Base-by-base conservation (phyloP, 805 yeast species). In the Kuraishia capsulata region DNA sequence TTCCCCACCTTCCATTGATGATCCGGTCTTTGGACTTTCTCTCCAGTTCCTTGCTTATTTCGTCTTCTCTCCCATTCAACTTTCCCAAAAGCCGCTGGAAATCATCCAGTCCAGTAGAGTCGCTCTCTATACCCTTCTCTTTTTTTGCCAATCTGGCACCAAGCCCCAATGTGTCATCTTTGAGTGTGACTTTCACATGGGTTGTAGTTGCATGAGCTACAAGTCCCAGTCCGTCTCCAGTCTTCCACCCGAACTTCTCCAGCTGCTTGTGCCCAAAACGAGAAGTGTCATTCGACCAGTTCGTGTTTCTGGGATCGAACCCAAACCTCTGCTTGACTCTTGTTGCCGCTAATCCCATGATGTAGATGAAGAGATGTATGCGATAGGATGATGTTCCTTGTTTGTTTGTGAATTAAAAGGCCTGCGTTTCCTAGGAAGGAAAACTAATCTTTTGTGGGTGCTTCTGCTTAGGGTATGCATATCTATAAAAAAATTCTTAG, bases 31-130 rank as follows among this genome's bases (percentile, higher is more conserved):
- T 69, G 48, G 85, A 69, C 51, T 80, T 79, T 46, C 75, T 67
- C 30, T 84, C 90, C 46, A 86, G 59, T 51, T 78, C 89, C 42
- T 74, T 64, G 40, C 64, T 63, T 20, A 83, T 72, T 40, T 69
- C 72, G 25, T 76, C 82, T 51, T 81, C 90, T 48, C 78, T 82
- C 35, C 97, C 97, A 55, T 90, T 90, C 44, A 90, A 69, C 54
- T 88, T 73, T 9, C 97, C 97, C 44, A 90, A 65, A 34, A 90
- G 73, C 48, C 94, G 71, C 63, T 90, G 98, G 55, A 92, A 90
- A 3, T 82, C 95, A 57, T 92, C 97, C 31, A 90, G 67, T 3
- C 97, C 96, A 9, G 88, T 83, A 45, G 77, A 73, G 48, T 81
- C 87, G 49, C 80, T 77, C 45, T 76, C 85, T 47, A 81, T 92